Percentiles rank a stretch among this genome's conserved stretches.
These are phyloP conservation scores for Lagerstroemia fauriei DNA, from an alignment of 441 rosid genomes.

Conservation along the genomic window DNA sequence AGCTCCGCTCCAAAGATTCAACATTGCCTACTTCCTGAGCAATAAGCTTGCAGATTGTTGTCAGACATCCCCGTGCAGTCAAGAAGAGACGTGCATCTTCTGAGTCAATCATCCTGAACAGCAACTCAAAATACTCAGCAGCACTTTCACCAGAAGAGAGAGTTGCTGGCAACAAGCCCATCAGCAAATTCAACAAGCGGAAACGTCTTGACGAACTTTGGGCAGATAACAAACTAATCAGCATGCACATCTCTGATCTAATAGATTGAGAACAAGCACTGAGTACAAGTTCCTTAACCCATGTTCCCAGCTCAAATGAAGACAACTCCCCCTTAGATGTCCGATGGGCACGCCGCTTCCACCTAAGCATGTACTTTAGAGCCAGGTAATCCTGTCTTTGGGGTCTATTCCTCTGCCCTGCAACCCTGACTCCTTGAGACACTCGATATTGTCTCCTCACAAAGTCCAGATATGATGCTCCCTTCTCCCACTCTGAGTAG, in stretches of 20 bases:
- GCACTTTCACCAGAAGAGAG: constrained; percentile 98
- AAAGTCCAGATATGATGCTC: constrained; percentile 99
- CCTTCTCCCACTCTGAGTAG: constrained; percentile 98
- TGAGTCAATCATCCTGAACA: constrained; percentile 89
- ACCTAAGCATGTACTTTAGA: constrained; percentile 89
- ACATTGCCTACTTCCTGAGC: constrained; percentile 91
- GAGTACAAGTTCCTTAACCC: constrained; percentile 97
- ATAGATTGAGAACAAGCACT: constrained; percentile 99
- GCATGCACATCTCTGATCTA: constrained; percentile 98
- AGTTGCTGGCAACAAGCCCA: constrained; percentile 84
- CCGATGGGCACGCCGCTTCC: constrained; percentile 79
- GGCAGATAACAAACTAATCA: constrained; percentile 84
- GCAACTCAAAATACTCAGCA: constrained; percentile 95
- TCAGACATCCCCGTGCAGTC: constrained; percentile 89
- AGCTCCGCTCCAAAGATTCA: constrained; percentile 92
- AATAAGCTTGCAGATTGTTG: constrained; percentile 79
- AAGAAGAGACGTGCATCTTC: constrained; percentile 97
- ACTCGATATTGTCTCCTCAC: constrained; percentile 98
- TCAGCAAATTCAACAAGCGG: constrained; percentile 81
- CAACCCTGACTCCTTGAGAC: constrained; percentile 72
- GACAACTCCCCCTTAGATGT: constrained; percentile 69
- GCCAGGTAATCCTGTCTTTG: constrained; percentile 85
- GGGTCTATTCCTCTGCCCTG: constrained; percentile 71
- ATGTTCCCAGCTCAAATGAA: constrained; percentile 92
- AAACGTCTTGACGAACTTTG: constrained; percentile 86